Evolutionary conservation across 164 flowering plant species (phyloP), one percentile per base, ranked within the genome.

Genomic region (Santalum album): DNA sequence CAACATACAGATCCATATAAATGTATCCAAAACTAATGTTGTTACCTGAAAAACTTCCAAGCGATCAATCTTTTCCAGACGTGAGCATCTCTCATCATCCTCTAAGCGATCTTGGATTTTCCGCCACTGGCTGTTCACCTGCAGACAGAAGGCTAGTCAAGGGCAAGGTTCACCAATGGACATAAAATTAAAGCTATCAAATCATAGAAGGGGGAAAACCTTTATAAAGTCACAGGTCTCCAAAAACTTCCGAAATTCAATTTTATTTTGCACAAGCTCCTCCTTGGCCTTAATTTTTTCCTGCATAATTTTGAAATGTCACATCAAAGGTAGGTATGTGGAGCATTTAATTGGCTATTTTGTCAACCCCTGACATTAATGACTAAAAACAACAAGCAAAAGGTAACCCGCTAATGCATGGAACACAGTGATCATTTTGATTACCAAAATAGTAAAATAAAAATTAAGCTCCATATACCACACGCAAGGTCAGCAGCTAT

Each of bases 61-160:
- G 45, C 98, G 87, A 25, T 88, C 96, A 65, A 91, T 71, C 62
- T 91, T 88, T 62, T 88, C 95, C 59, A 91, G 95, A 22, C 95
- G 79, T 29, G 77, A 75, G 57, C 90, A 84, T 58, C 94, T 78
- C 62, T 88, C 98, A 81, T 86, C 94, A 69, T 84, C 98, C 65
- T 88, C 98, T 53, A 91, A 67, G 24, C 87, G 87, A 72, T 86
- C 95, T 65, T 86, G 88, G 59, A 88, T 81, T 71, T 84, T 90
- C 43, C 99, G 74, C 99, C 97, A 87, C 56, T 82, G 96, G 68
- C 84, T 87, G 61, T 59, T 84, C 43, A 71, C 90, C 99, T 94
- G 63, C 17, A 69, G 7, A 62, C 20, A 34, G 35, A 39, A 25
- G 25, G 21, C 20, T 54, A 12, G 16, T 19, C 32, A 9, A 17